Evolutionary conservation across 371 early-diverging fungal genomes (phyloP), one percentile per base, ranked within the genome.

Genomic region (Coelomomyces lativittatus): DNA sequence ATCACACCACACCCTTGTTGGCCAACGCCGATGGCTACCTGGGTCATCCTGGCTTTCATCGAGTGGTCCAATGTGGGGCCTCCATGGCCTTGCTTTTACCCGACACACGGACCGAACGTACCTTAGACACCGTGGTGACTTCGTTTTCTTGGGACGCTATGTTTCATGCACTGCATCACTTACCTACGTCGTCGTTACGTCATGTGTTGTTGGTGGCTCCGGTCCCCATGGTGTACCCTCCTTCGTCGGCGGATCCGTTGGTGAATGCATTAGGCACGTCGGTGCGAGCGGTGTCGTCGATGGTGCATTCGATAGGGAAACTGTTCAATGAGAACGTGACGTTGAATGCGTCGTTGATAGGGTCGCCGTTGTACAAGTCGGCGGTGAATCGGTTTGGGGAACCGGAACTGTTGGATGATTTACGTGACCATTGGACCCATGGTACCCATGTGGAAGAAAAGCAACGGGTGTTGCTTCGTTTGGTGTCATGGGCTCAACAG

Each of bases 341-440:
- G 35, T 57, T 53, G 55, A 56, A 62, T 39, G 66, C 64, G 35
- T 51, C 58, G 17, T 28, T 39, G 9, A 27, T 2, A n/a, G n/a
- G 29, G 19, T 59, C 63, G 14, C 58, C 68, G 31, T 51, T 80
- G 9, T 61, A 62, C 50, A 65, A 75, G 48, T 64, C 69, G 35
- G 66, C 69, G 21, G 66, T 61, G 7, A 71, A 76, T 47, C 70
- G 68, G 29, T 67, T 79, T 60, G 86, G 86, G 36, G 84, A 88
- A 56, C 85, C 85, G 11, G 85, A 85, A 54, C 52, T 88, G 30
- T 60, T 81, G 33, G 85, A 83, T 58, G 85, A 85, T 50, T 60
- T 85, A 65, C 79, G 75, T 58, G 85, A 83, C 56, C 83, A 81
- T 55, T 82, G 80, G 82, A 80, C 78, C 3, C 77, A 82, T 43